Percentiles rank a stretch among this genome's conserved stretches.
Evolutionary conservation across 345 rosid species (phyloP).

Genomic region (Citrus sp.): DNA sequence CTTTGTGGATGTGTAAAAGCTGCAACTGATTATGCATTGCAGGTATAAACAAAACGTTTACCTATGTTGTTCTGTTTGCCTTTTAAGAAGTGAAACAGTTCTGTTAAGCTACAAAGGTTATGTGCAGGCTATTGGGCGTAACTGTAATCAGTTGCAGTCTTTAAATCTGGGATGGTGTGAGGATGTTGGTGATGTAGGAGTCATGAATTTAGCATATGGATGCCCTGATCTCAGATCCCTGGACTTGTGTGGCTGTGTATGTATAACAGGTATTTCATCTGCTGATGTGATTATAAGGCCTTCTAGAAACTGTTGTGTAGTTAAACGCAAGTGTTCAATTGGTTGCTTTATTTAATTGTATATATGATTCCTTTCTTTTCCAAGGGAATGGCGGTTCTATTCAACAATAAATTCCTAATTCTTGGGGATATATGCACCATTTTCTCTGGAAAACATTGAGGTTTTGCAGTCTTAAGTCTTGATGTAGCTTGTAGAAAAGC

Average conservation of each 20-base stretch:
- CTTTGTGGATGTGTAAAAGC: conserved; percentile 91
- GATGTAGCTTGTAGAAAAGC: background rate
- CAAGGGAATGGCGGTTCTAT: background rate
- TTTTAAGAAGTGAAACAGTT: background rate
- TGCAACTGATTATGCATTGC: conserved; percentile 77
- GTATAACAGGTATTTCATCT: conserved; percentile 62
- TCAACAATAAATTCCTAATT: background rate
- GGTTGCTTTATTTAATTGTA: background rate
- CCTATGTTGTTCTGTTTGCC: background rate
- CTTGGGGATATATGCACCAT: background rate
- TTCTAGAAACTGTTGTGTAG: background rate
- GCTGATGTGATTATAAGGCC: background rate
- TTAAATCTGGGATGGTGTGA: conserved; percentile 98
- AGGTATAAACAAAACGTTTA: conserved; percentile 34
- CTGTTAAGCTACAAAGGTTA: background rate
- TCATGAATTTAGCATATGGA: conserved; percentile 78
- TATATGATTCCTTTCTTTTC: background rate
- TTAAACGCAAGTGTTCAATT: background rate
- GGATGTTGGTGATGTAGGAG: conserved; percentile 77
- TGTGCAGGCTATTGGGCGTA: conserved; percentile 77
- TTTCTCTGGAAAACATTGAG: background rate
- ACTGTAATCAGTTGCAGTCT: conserved; percentile 68
- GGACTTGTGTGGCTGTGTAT: conserved; percentile 79
- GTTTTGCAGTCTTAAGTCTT: background rate
- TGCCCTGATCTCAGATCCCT: conserved; percentile 85